Base-by-base conservation (phyloP, 2,329 filamentous ascomycete species). In the Apiospora rasikravindrae region DNA sequence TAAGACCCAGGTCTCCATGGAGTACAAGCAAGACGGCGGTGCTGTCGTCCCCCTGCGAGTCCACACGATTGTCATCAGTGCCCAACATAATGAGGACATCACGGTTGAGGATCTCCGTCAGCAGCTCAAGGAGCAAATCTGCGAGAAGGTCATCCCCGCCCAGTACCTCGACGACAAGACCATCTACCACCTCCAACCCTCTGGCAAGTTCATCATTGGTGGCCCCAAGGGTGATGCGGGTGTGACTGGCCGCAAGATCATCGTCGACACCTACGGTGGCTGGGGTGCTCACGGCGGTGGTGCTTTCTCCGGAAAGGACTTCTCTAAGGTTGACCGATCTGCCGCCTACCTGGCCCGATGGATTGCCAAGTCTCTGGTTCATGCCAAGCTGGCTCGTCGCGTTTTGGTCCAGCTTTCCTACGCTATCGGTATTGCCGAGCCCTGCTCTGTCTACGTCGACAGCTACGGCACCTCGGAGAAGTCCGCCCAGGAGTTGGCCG, bases 291-390 rank as follows among this genome's bases (percentile, higher is more conserved):
- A 99, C 90, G 96, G 96, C 90, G 96, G 96, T 89, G 96, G 96
- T 93, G 96, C 96, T 85, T 99, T 99, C 93, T 98, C 96, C 81
- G 96, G 96, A 82, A 99, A 99, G 93, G 96, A 99, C 86, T 99
- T 98, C 92, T 98, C 95, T 90, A 99, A 99, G 91, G 96, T 99
- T 86, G 96, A 99, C 84, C 94, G 96, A 80, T 98, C 96, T 70
- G 96, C 96, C 77, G 96, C 96, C 82, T 99, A 99, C 88, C 92
- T 98, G 79, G 95, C 90, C 78, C 95, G 96, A 84, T 99, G 96
- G 96, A 95, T 99, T 84, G 96, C 96, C 87, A 99, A 99, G 91
- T 99, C 96, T 57, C 91, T 99, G 77, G 94, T 99, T 79, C 87
- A 91, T 80, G 93, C 96, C 79, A 92, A 93, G 80, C 93, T 99